Evolutionary conservation across 176 grass and related monocot species (phyloP), one percentile per base, ranked within the genome.

Genomic region (Zoysia japonica): DNA sequence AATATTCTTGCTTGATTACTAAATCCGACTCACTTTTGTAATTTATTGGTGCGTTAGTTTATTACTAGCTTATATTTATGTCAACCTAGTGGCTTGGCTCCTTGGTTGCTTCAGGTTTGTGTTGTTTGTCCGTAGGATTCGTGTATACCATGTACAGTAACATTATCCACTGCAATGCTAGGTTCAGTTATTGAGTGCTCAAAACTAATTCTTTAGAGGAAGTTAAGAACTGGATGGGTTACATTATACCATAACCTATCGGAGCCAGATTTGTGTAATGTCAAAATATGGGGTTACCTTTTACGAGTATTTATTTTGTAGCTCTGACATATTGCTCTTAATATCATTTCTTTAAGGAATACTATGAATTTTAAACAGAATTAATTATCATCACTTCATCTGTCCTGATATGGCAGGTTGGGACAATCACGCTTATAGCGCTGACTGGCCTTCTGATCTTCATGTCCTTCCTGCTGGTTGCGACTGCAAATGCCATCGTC

Each of bases 401-500:
- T 2, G 5, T 76, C 68, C 17, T 77, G 71, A 60, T 65, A 1
- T 86, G 81, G 35, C 92, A 99, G 92, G 86, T 84, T 50, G 96
- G 96, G 51, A 87, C 92, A 7, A 88, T 93, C 72, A 88, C 78
- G 0, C 86, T 95, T 78, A 65, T 99, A 20, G 66, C 92, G 7
- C 53, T 95, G 72, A 95, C 88, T 49, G 95, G 91, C 37, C 79
- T 92, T 11, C 76, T 91, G 45, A 80, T 94, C 44, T 98, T 98
- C 79, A 79, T 93, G 92, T 89, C 86, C 72, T 88, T 95, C 71
- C 84, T 98, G 7, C 40, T 98, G 8, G 81, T 89, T 64, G 95
- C 92, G 0, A 94, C 92, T 5, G 54, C 62, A 17, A 98, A 92
- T 85, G 95, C 92, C 41, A 38, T 98, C 12, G 41, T 98, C 17